A percentile compares a stretch with the other conserved stretches of the same genome.
Evolutionary conservation across 129 eudicot species (phyloP).

Genomic region (Chrysanthemum lavandulifolium): DNA sequence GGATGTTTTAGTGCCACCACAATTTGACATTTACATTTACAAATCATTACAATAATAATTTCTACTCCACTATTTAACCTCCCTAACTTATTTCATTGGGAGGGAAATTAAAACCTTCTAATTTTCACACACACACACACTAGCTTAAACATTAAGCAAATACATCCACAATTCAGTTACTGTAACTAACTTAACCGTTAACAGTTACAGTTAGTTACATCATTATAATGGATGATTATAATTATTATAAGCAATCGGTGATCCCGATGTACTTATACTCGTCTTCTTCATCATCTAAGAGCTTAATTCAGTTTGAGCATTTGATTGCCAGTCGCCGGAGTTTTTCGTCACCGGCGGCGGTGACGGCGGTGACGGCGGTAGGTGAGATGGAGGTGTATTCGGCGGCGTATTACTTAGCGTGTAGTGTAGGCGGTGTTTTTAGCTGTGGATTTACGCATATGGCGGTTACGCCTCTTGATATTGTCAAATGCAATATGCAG

Average conservation of each 20-base stretch:
- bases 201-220: not conserved
- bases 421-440: conserved; percentile 17
- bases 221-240: not conserved
- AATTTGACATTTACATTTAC: too few species aligned
- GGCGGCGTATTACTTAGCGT: conserved; percentile 10
- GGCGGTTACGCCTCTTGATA: conserved; percentile 18
- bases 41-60: too few species aligned
- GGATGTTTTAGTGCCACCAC: too few species aligned
- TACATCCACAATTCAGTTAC: too few species aligned
- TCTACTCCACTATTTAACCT: too few species aligned
- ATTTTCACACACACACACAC: too few species aligned
- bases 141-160: too few species aligned
- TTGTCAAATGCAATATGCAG: conserved; percentile 17
- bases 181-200: too few species aligned
- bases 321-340: conserved; percentile 5
- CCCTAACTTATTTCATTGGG: too few species aligned
- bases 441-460: conserved; percentile 15
- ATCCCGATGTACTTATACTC: conserved; percentile 18
- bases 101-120: too few species aligned
- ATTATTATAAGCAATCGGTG: not conserved
- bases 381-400: conserved; percentile 7
- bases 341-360: too few species aligned
- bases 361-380: not conserved
- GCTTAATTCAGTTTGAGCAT: conserved; percentile 2
- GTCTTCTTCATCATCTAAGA: conserved; percentile 13